Evolutionary conservation across 805 yeast genomes (phyloP), one percentile per base, ranked within the genome.

Genomic region (Schwanniomyces vanrijiae): DNA sequence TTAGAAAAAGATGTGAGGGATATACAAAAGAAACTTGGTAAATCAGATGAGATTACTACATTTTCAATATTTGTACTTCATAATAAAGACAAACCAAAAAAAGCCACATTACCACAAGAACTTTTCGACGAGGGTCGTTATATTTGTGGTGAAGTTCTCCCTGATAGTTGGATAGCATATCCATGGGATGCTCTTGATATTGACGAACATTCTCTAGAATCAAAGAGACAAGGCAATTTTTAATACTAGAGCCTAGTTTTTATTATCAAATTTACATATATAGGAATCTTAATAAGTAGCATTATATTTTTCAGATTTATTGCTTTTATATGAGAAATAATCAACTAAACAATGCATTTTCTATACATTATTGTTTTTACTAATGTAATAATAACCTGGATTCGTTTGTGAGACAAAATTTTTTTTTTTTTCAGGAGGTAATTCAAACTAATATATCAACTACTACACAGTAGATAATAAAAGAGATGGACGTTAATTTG

Each of bases 141-240:
- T 64, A 65, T 84, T 40, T 86, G 89, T 43, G 96, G 92, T 35
- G 75, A 80, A 55, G 83, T 87, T 35, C 86, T 86, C 34, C 83
- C 82, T 21, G 96, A 88, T 61, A 73, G 71, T 58, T 88, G 96
- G 96, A 82, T 88, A 56, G 90, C 92, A 37, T 88, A 89, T 66
- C 96, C 96, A 35, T 88, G 96, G 95, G 96, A 89, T 62, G 86
- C 94, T 16, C 69, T 66, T 22, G 94, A 88, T 65, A 89, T 88
- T 55, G 96, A 87, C 59, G 75, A 74, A 52, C 96, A 88, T 63
- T 84, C 94, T 20, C 73, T 72, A 53, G 59, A 62, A 31, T 92
- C 95, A 24, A 69, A 71, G 44, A 72, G 68, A 44, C 95, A 88
- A 68, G 91, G 90, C 28, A 80, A 84, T 62, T 74, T 73, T 56